Conservation (phyloP, 164 flowering plant genomes). For the Chimonanthus praecox region DNA sequence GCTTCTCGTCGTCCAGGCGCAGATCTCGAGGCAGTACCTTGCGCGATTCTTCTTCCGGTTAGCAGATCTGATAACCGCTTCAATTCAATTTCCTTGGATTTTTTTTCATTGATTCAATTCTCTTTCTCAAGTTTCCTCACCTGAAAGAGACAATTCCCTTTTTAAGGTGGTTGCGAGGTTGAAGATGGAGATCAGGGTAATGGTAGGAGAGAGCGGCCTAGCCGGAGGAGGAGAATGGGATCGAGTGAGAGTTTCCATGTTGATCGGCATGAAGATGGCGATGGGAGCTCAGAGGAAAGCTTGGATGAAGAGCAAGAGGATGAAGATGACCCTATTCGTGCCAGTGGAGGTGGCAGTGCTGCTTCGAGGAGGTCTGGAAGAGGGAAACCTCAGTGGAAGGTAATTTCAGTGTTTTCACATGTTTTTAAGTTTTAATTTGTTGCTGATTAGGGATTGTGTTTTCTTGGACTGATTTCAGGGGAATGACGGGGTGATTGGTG, state of each 20-base stretch:
- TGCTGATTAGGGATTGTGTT: conserved; percentile 1
- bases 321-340: conserved; percentile 7
- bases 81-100: background rate
- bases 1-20: conserved; percentile 13
- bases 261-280: conserved; percentile 4
- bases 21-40: conserved; percentile 10
- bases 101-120: background rate
- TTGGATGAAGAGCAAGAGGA: conserved; percentile 10
- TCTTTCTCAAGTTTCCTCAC: background rate
- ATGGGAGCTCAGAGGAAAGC: conserved; percentile 14
- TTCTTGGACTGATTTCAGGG: conserved; percentile 6
- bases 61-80: background rate
- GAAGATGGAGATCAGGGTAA: conserved; percentile 9
- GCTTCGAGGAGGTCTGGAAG: background rate
- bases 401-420: background rate
- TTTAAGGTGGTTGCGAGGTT: conserved; percentile 4
- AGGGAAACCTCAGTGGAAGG: conserved; percentile 8
- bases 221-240: conserved; percentile 9
- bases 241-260: conserved; percentile 9
- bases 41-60: conserved; percentile 5
- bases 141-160: background rate
- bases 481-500: conserved; percentile 13
- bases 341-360: background rate
- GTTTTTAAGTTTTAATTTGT: background rate
- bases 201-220: conserved; percentile 7